Conservation (phyloP, 441 rosid species). For the Pelargonium myrrhifolium region DNA sequence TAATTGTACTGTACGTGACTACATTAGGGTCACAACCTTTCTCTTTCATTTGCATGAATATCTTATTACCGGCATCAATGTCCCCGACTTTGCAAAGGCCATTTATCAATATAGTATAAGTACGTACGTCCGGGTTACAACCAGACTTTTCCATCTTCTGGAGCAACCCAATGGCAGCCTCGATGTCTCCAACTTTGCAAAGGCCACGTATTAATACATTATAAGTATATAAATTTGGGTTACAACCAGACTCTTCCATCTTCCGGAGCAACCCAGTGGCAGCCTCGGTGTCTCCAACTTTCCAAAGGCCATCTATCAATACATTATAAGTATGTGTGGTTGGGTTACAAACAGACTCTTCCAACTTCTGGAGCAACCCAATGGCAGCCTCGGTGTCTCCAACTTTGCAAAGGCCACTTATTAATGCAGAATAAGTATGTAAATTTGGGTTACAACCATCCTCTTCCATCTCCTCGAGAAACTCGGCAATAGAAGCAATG, state of each 20-base stretch:
- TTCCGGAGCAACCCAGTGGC: slow-evolving; percentile 8
- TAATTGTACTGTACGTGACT: neutral
- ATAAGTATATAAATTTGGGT: neutral
- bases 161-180: neutral
- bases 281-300: too few species aligned
- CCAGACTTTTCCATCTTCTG: neutral
- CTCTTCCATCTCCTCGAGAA: too few species aligned
- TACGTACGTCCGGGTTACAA: neutral
- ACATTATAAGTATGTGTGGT: too few species aligned
- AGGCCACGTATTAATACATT: neutral
- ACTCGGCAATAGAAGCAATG: too few species aligned
- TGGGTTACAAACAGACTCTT: too few species aligned
- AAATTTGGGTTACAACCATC: too few species aligned
- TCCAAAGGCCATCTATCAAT: too few species aligned
- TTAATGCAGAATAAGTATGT: too few species aligned
- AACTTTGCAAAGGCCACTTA: too few species aligned
- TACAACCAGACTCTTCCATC: slow-evolving; percentile 7
- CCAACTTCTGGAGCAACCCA: too few species aligned
- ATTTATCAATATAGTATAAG: neutral
- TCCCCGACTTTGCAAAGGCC: neutral
- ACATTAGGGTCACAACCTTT: neutral
- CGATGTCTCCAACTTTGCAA: neutral
- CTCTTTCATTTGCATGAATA: neutral
- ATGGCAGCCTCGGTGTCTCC: too few species aligned
- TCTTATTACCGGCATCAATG: neutral